Evolutionary conservation across 1,284 basidiomycete genomes (phyloP).

Genomic region (Inonotus obliquus): DNA sequence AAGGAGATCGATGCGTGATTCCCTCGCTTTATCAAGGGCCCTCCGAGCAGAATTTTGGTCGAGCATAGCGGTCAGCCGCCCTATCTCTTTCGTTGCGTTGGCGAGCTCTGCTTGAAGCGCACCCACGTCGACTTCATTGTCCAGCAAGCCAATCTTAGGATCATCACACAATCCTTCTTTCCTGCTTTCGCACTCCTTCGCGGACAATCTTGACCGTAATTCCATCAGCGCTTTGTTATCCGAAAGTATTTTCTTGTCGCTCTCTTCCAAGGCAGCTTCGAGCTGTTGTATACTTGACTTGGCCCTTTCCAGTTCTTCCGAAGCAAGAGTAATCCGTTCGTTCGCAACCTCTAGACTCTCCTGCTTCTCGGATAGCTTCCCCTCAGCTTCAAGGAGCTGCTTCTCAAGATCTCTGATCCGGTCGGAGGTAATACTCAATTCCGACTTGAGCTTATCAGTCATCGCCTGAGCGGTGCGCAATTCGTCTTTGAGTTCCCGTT

Average conservation of each 20-base stretch:
- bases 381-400: slow-evolving; percentile 42
- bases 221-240: slow-evolving; percentile 53
- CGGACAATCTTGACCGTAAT: slow-evolving; percentile 46
- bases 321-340: slow-evolving; percentile 4
- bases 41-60: slow-evolving; percentile 71
- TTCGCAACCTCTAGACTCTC: slow-evolving; percentile 45
- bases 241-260: slow-evolving; percentile 56
- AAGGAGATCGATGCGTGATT: slow-evolving; percentile 65
- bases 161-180: slow-evolving; percentile 31
- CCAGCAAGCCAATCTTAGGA: slow-evolving; percentile 24
- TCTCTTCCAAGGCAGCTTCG: slow-evolving; percentile 68
- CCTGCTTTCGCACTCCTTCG: slow-evolving; percentile 47
- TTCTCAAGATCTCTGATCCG: slow-evolving; percentile 49
- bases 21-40: slow-evolving; percentile 69
- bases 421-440: slow-evolving; percentile 39
- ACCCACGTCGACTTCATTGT: slow-evolving; percentile 40
- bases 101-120: slow-evolving; percentile 75
- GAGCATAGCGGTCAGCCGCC: slow-evolving; percentile 62
- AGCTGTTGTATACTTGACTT: slow-evolving; percentile 55
- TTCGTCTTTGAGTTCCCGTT: slow-evolving; percentile 31
- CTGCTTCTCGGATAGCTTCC: slow-evolving; percentile 42
- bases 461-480: slow-evolving; percentile 42
- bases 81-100: slow-evolving; percentile 77
- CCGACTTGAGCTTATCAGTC: slow-evolving; percentile 52
- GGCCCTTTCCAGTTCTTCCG: slow-evolving; percentile 43